Conservation (phyloP, 495 filamentous ascomycete genomes). For the Ascobolus immersus region DNA sequence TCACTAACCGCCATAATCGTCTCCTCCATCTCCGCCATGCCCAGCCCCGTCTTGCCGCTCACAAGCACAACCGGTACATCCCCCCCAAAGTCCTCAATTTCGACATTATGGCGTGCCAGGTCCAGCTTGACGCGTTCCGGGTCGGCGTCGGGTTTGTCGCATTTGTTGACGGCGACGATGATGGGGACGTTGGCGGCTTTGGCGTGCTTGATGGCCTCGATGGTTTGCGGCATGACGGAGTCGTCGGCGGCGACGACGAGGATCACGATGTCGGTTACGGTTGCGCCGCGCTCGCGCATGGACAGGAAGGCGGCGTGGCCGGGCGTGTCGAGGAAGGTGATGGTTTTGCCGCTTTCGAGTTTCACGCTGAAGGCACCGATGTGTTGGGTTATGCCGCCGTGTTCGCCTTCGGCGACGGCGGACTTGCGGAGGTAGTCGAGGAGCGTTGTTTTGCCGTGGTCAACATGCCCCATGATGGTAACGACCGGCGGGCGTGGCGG, state of each 20-base stretch:
- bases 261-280: constrained; percentile 89
- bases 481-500: constrained; percentile 73
- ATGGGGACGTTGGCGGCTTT: constrained; percentile 76
- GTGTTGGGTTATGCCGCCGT: constrained; percentile 95
- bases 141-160: constrained; percentile 64
- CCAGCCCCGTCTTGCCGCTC: constrained; percentile 78
- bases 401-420: constrained; percentile 67
- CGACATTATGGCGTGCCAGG: constrained; percentile 56
- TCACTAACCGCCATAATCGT: constrained; percentile 61
- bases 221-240: constrained; percentile 87
- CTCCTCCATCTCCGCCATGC: constrained; percentile 82
- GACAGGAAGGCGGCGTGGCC: constrained; percentile 86
- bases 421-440: constrained; percentile 85
- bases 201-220: constrained; percentile 91
- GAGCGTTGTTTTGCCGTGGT: constrained; percentile 95
- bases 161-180: constrained; percentile 95
- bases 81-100: constrained; percentile 86
- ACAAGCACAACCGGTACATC: constrained; percentile 80
- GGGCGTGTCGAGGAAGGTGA: constrained; percentile 94
- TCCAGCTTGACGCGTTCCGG: constrained; percentile 67
- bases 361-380: constrained; percentile 95
- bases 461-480: constrained; percentile 98
- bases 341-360: constrained; percentile 58
- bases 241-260: constrained; percentile 94
- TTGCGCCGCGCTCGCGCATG: constrained; percentile 89